Base-by-base conservation (phyloP, 345 rosid species). In the Lumnitzera littorea region DNA sequence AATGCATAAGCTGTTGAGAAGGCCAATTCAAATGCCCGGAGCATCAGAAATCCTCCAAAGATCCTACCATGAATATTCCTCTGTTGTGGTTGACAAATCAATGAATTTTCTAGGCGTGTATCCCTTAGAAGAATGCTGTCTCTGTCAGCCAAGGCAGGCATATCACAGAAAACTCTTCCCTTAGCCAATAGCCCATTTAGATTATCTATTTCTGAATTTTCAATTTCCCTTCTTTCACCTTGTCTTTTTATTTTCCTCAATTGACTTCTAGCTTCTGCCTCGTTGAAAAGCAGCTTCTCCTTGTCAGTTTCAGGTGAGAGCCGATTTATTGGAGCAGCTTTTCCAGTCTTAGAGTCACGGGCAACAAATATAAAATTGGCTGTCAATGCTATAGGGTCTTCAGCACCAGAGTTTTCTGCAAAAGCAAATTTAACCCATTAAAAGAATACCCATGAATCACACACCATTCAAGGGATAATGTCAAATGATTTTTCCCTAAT, bases 281-380 rank as follows among this genome's bases (percentile, higher is more conserved):
- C 89, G 69, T 84, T 75, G 13, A 69, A 88, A 4, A 84, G 82
- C 65, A 70, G 57, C 74, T 79, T 84, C 50, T 91, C 89, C 10
- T 6, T 47, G 51, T 85, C 77, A 17, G 86, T 86, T 71, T 86
- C 83, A n/a, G 92, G 89, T 56, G 80, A 74, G 25, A 91, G 80
- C 43, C 79, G 81, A 66, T 89, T 86, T 57, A 80, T 84, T 10
- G 76, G 81, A 54, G 91, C 86, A 70, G 89, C 86, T 65, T 91
- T 88, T 55, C 91, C 87, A 6, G 87, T 88, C 75, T 69, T 75
- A 9, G 89, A 86, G 71, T 86, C 96, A 50, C 92, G 86, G 14
- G 92, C 98, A 69, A 91, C 92, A 50, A 88, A 86, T 60, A 82
- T 85, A 71, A 91, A 86, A 74, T 88, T 83, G 61, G 91, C 92